A percentile compares a stretch with the other conserved stretches of the same genome.
These are phyloP conservation scores for Eutypella sp. DNA, from an alignment of 2,329 filamentous ascomycete species.

Conservation along the genomic window DNA sequence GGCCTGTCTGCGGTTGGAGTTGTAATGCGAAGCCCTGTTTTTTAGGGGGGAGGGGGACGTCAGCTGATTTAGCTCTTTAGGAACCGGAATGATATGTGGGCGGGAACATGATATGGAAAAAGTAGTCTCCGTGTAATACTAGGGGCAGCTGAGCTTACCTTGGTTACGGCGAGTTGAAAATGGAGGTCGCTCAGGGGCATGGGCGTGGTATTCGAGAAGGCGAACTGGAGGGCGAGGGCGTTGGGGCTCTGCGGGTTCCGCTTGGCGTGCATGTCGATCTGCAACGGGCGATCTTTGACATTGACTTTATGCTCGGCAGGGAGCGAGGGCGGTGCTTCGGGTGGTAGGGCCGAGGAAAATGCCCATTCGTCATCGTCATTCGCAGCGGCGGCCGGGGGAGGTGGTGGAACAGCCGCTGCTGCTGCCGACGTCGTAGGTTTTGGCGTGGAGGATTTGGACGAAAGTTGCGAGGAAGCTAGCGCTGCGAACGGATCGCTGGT, in stretches of 20 bases:
- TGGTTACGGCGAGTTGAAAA: constrained; percentile 90
- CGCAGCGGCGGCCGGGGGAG: constrained; percentile 25
- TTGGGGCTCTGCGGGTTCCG: constrained; percentile 49
- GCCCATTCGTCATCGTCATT: constrained; percentile 87
- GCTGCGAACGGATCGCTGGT: constrained; percentile 49
- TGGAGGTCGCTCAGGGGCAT: constrained; percentile 73
- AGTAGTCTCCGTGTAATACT: too few relatives aligned
- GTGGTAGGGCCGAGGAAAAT: constrained; percentile 80
- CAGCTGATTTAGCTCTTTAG: not conserved
- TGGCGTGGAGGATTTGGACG: constrained; percentile 32
- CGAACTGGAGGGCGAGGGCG: constrained; percentile 65
- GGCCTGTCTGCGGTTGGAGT: constrained; percentile 79
- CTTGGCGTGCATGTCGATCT: constrained; percentile 67
- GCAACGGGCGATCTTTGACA: constrained; percentile 65
- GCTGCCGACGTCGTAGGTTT: constrained; percentile 18
- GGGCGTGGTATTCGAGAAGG: constrained; percentile 77
- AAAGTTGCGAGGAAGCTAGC: constrained; percentile 37
- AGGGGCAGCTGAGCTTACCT: constrained; percentile 65
- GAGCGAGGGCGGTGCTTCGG: constrained; percentile 43
- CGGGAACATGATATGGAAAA: not conserved
- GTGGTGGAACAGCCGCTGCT: constrained; percentile 11
- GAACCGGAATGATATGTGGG: not conserved
- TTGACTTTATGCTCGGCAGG: constrained; percentile 59
- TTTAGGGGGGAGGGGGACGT: constrained; percentile 3
- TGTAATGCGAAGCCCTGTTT: constrained; percentile 71